Conservation (phyloP, 306 rosid genomes). For the Fragaria nilgerrensis region DNA sequence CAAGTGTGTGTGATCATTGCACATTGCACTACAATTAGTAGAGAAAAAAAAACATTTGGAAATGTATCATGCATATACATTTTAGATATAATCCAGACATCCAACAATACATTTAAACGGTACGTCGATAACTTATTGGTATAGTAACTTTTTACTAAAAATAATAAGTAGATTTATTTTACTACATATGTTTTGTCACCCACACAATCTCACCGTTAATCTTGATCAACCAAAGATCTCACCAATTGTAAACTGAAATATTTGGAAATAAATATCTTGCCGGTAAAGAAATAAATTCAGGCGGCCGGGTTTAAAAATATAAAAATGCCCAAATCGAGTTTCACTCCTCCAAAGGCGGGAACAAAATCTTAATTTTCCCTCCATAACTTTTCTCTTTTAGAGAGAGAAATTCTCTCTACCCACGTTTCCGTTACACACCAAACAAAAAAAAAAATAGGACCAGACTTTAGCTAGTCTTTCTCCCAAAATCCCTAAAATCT, state of each 20-base stretch:
- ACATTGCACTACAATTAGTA: too few relatives aligned
- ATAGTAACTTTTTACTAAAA: too few relatives aligned
- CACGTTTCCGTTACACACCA: background rate
- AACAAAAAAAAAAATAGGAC: background rate
- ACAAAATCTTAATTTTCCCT: background rate
- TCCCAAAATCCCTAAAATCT: constrained; percentile 18
- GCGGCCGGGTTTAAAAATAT: background rate
- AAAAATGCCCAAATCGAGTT: background rate
- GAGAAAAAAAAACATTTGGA: too few relatives aligned
- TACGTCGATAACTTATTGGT: too few relatives aligned
- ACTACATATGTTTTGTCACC: background rate
- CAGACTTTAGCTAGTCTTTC: background rate
- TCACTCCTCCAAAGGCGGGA: constrained; percentile 3
- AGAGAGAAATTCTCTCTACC: background rate
- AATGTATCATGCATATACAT: too few relatives aligned
- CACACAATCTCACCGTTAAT: background rate
- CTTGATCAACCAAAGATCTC: background rate
- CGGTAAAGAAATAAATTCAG: background rate
- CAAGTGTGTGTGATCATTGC: too few relatives aligned
- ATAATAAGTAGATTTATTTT: too few relatives aligned
- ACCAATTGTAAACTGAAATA: background rate
- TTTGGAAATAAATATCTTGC: too few relatives aligned
- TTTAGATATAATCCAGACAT: too few relatives aligned
- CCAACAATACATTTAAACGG: too few relatives aligned
- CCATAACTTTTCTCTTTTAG: background rate